phyloP scores from a whole-genome alignment of 805 yeast species.

The Hanseniaspora thailandica region DNA sequence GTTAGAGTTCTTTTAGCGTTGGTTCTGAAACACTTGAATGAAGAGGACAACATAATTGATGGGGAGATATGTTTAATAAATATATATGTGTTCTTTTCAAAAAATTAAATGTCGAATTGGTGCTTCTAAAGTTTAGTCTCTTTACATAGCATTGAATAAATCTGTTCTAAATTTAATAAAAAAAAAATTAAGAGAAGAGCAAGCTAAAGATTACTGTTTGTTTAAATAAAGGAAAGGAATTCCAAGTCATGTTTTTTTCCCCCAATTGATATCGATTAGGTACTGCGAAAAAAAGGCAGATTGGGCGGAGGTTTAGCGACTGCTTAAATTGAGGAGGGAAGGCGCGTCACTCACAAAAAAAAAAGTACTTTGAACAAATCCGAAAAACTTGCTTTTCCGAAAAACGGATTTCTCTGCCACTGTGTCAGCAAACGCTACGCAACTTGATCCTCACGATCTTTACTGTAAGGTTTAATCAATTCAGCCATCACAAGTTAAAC shows the following conservation, averaged over 20 bases:
- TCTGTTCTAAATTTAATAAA: too few relatives aligned
- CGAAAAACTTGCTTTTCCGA: neutral
- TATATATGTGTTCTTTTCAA: slow-evolving; percentile 4
- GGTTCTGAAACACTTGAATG: slow-evolving; percentile 31
- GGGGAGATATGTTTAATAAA: neutral
- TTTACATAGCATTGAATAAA: too few relatives aligned
- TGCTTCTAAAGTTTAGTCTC: neutral
- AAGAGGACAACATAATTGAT: slow-evolving; percentile 29
- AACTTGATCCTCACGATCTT: neutral
- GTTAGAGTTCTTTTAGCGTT: slow-evolving; percentile 32
- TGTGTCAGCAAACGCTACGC: neutral
- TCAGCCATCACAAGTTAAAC: neutral
- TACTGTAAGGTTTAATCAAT: neutral
- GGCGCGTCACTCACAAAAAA: too few relatives aligned
- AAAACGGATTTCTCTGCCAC: neutral
- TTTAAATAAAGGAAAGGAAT: neutral
- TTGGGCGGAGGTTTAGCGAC: neutral
- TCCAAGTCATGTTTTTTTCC: neutral
- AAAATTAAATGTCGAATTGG: neutral
- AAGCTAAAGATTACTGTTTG: neutral
- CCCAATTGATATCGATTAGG: too few relatives aligned
- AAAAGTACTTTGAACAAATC: neutral
- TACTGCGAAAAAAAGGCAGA: neutral
- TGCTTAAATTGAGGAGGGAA: too few relatives aligned
- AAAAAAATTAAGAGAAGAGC: neutral